Base-by-base conservation (phyloP, 1,284 basidiomycete species). In the Psilocybe mexicana region DNA sequence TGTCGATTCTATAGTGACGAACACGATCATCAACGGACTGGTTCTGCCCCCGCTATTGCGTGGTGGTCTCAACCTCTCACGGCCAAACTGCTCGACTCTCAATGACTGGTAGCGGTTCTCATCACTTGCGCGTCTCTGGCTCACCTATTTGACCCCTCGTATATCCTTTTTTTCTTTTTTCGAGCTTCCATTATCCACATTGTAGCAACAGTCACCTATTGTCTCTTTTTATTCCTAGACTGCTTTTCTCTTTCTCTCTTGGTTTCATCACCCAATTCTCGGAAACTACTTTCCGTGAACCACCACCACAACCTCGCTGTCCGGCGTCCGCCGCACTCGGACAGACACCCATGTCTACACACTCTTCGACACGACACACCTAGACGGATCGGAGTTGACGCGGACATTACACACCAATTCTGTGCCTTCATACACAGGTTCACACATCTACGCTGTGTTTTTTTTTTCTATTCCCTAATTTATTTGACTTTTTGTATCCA, bases 21-120 rank as follows among this genome's bases (percentile, higher is more conserved):
- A 93, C 65, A 98, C 95, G 6, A 87, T 98, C 57, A 79, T 94
- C 57, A 79, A 84, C 11, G 95, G 95, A 2, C 83, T 88, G 68
- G 80, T 98, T 45, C 81, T 97, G 12, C 88, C 93, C 0, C 84
- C 88, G 8, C 80, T 97, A 10, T 79, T 97, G 47, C 84, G 95
- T 5, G 93, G 91, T 10, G 95, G 93, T 1, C 71, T 92, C 52
- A 91, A 93, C 68, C 79, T 95, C 59, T 76, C 78, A 42, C 76
- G 83, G 54, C 84, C 86, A n/a, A 84, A 86, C 11, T 86, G 85
- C 67, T 80, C 81, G 62, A 80, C 77, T 44, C 74, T 93, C 23
- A 77, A 89, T 64, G 87, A 91, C 60, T 93, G 91, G 91, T 93
- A 81, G 72, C 57, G 36, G 40, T 48, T 14, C 44, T 12, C 26